phyloP scores from a whole-genome alignment of 495 filamentous ascomycete species.

The Penicillium taxi region DNA sequence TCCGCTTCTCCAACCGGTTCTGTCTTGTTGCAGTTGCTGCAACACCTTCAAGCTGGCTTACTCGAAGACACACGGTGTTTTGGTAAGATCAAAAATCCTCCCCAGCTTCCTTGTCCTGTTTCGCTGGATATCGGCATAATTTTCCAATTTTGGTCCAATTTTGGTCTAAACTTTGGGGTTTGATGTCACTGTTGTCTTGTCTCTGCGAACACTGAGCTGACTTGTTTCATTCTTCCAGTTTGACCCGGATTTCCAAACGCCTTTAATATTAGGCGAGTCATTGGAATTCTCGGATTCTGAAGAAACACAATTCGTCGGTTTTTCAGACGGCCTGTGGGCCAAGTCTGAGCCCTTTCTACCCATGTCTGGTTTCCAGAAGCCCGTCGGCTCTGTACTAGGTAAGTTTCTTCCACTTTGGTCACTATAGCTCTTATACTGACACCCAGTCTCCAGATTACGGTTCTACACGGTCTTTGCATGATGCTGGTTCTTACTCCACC shows the following conservation, averaged over 20 bases:
- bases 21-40: slow-evolving; percentile 42
- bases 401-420: slow-evolving; percentile 10
- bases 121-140: slow-evolving; percentile 20
- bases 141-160: slow-evolving; percentile 13
- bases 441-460: slow-evolving; percentile 26
- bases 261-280: slow-evolving; percentile 46
- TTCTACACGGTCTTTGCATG: slow-evolving; percentile 37
- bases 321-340: slow-evolving; percentile 45
- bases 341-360: slow-evolving; percentile 47
- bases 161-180: slow-evolving; percentile 14
- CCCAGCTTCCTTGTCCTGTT: slow-evolving; percentile 8
- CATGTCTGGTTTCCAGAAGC: slow-evolving; percentile 47
- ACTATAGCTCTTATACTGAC: slow-evolving; percentile 4
- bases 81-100: slow-evolving; percentile 40
- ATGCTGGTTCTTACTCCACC: slow-evolving; percentile 37
- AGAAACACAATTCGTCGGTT: slow-evolving; percentile 39
- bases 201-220: slow-evolving; percentile 16
- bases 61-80: slow-evolving; percentile 43
- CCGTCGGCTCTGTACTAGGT: slow-evolving; percentile 38
- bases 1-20: slow-evolving; percentile 39
- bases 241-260: slow-evolving; percentile 44
- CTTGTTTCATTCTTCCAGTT: slow-evolving; percentile 22
- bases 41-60: slow-evolving; percentile 50
- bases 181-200: slow-evolving; percentile 9
- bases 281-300: slow-evolving; percentile 46